Evolutionary conservation across 1,284 basidiomycete genomes (phyloP).

Genomic region (Cutaneotrichosporon cavernicola): DNA sequence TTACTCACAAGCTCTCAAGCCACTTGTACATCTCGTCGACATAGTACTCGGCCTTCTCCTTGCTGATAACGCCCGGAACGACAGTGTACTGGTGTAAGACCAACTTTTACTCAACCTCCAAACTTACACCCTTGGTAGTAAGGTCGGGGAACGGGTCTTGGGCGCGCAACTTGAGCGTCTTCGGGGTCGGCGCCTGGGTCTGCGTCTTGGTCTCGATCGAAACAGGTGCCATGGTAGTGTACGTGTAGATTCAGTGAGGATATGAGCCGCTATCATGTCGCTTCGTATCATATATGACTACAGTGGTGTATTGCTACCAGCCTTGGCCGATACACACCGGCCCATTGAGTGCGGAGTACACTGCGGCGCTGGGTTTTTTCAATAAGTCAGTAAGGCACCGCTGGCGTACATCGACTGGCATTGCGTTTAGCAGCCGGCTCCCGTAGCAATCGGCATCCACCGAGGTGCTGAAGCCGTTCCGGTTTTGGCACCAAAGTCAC

Average conservation of each 20-base stretch:
- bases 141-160: slow-evolving; percentile 31
- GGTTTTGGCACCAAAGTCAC: too few relatives aligned
- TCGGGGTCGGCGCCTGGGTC: neutral
- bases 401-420: too few relatives aligned
- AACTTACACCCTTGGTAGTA: slow-evolving; percentile 35
- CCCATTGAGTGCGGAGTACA: neutral
- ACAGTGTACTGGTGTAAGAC: slow-evolving; percentile 41
- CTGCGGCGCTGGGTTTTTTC: neutral
- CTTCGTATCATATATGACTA: neutral
- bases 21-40: slow-evolving; percentile 44
- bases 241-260: neutral
- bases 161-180: slow-evolving; percentile 32
- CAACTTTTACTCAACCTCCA: neutral
- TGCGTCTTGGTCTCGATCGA: slow-evolving; percentile 6
- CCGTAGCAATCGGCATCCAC: neutral
- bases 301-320: too few relatives aligned
- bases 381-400: neutral
- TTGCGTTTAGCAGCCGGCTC: neutral
- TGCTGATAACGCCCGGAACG: slow-evolving; percentile 43
- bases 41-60: slow-evolving; percentile 42
- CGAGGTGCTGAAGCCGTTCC: too few relatives aligned
- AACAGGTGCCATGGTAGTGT: slow-evolving; percentile 10
- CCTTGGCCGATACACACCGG: neutral
- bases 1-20: slow-evolving; percentile 42
- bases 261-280: too few relatives aligned